These are phyloP conservation scores for Epichloe coenophiala DNA, from an alignment of 2,329 filamentous ascomycete species.

Conservation along the genomic window DNA sequence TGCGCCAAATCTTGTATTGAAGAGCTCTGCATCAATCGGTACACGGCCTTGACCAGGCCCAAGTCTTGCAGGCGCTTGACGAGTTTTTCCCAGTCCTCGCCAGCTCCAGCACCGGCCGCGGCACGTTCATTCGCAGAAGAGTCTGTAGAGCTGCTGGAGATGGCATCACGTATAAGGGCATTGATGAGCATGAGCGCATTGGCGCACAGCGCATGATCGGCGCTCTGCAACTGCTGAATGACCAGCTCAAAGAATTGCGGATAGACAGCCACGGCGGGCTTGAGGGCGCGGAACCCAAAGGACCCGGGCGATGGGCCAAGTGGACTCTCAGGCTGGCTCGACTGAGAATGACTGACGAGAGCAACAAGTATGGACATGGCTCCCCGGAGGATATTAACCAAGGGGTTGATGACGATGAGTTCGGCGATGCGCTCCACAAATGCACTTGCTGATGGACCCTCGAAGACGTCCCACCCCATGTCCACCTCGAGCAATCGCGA, in stretches of 20 bases:
- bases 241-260: constrained; percentile 92
- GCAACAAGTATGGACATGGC: constrained; percentile 95
- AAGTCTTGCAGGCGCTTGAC: constrained; percentile 89
- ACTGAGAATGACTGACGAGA: constrained; percentile 75
- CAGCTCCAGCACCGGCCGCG: constrained; percentile 9
- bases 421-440: constrained; percentile 70
- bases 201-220: constrained; percentile 88
- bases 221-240: constrained; percentile 80
- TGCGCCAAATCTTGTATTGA: constrained; percentile 82
- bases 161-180: constrained; percentile 81
- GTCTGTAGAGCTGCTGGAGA: constrained; percentile 55
- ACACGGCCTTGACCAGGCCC: constrained; percentile 84
- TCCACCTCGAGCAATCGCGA: constrained; percentile 83
- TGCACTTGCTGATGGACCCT: constrained; percentile 47
- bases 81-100: constrained; percentile 84
- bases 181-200: constrained; percentile 95
- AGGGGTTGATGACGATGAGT: constrained; percentile 82
- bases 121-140: constrained; percentile 13
- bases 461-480: constrained; percentile 91
- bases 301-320: constrained; percentile 35
- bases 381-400: constrained; percentile 93
- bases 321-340: constrained; percentile 25
- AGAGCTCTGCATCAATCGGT: constrained; percentile 86
- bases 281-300: constrained; percentile 83
- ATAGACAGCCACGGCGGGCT: constrained; percentile 80